These are phyloP conservation scores for Adansonia rubrostipa DNA, from an alignment of 441 rosid species.

Conservation along the genomic window DNA sequence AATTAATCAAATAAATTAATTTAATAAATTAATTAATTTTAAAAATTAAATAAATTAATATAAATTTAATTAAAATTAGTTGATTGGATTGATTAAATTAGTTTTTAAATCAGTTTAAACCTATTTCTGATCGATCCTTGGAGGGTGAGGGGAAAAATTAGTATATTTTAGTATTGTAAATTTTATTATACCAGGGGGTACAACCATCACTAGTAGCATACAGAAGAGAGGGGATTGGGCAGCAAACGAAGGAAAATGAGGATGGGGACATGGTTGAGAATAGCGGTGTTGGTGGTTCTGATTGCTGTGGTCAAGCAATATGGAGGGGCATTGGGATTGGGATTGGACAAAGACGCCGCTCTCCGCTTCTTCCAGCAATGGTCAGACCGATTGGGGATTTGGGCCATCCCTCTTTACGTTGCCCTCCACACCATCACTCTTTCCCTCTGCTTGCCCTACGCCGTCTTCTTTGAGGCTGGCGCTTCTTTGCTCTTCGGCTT, in stretches of 20 bases:
- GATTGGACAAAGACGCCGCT: conserved; percentile 64
- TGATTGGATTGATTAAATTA: too few relatives aligned
- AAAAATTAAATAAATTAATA: too few relatives aligned
- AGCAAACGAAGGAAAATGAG: background rate
- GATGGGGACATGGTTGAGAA: conserved; percentile 62
- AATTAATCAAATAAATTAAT: too few relatives aligned
- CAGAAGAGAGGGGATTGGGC: background rate
- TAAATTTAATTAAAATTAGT: too few relatives aligned
- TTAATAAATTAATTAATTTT: too few relatives aligned
- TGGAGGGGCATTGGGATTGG: conserved; percentile 59
- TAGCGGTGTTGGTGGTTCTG: conserved; percentile 41
- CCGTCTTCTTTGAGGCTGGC: conserved; percentile 88
- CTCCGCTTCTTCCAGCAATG: conserved; percentile 47
- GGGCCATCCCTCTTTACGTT: conserved; percentile 85
- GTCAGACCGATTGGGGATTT: conserved; percentile 74
- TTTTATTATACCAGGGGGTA: background rate
- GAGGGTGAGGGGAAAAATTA: too few relatives aligned
- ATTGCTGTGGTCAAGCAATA: conserved; percentile 40
- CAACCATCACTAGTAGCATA: background rate
- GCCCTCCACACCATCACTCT: conserved; percentile 73
- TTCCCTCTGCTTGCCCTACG: conserved; percentile 79
- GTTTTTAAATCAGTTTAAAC: too few relatives aligned
- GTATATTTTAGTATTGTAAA: too few relatives aligned
- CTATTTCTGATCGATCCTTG: too few relatives aligned
- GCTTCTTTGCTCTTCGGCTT: conserved; percentile 86